Evolutionary conservation across 2,329 filamentous ascomycete species (phyloP).

Genomic region (Dothideomycetes sp.): DNA sequence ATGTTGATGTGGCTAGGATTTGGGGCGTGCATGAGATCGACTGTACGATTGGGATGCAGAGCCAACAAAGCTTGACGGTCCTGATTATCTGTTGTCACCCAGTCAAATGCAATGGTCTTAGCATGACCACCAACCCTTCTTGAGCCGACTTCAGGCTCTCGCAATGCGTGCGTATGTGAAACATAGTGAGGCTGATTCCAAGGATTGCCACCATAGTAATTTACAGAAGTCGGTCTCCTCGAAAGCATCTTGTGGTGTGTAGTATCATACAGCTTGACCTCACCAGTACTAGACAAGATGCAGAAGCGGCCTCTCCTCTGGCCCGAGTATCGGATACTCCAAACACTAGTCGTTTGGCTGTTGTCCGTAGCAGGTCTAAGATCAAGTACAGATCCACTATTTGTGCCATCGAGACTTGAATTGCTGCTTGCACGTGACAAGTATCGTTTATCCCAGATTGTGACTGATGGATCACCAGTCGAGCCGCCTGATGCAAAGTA

Average conservation of each 20-base stretch:
- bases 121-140: conserved; percentile 36
- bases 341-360: conserved; percentile 43
- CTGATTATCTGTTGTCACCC: conserved; percentile 40
- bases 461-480: conserved; percentile 62
- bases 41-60: conserved; percentile 42
- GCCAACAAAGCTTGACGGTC: conserved; percentile 45
- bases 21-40: conserved; percentile 42
- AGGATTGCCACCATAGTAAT: conserved; percentile 24
- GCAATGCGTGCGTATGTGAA: conserved; percentile 33
- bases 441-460: conserved; percentile 67
- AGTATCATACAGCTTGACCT: conserved; percentile 49
- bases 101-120: conserved; percentile 50
- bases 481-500: conserved; percentile 73
- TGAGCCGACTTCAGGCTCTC: conserved; percentile 38
- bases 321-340: conserved; percentile 54
- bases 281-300: conserved; percentile 49
- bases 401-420: conserved; percentile 42
- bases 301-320: conserved; percentile 49
- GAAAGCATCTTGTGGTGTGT: conserved; percentile 38
- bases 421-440: conserved; percentile 22
- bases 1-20: conserved; percentile 33
- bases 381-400: conserved; percentile 47
- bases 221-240: conserved; percentile 14
- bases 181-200: conserved; percentile 39
- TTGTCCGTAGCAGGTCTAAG: conserved; percentile 46